phyloP scores from a whole-genome alignment of 169 alveolate genomes.

The Eimeria falciformis region DNA sequence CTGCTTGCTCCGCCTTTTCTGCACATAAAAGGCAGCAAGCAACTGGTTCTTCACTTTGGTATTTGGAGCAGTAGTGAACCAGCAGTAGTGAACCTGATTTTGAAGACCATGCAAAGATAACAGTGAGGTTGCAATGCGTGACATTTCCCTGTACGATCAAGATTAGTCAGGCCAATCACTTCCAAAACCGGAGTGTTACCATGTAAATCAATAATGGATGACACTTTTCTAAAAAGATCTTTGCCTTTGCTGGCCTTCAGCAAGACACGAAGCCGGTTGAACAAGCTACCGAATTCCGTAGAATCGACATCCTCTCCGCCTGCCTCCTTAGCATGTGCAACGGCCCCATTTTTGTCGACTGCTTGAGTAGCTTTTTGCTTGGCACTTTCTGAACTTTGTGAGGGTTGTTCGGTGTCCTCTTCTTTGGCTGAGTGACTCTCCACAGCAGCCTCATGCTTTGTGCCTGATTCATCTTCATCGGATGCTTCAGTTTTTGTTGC shows the following conservation, averaged over 20 bases:
- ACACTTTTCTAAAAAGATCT: constrained; percentile 14
- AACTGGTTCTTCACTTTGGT: not conserved
- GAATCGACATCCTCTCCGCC: not conserved
- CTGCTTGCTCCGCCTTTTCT: constrained; percentile 30
- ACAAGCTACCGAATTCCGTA: not conserved
- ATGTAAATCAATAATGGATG: constrained; percentile 26
- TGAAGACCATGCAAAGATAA: too few species aligned
- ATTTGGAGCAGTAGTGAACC: too few species aligned
- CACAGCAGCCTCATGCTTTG: too few species aligned
- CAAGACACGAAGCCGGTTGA: constrained; percentile 33
- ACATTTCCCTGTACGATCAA: too few species aligned
- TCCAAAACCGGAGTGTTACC: not conserved
- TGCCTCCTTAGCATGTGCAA: not conserved
- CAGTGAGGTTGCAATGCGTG: too few species aligned
- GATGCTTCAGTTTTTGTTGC: not conserved
- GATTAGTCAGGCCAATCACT: too few species aligned
- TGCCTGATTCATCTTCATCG: not conserved
- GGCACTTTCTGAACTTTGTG: not conserved
- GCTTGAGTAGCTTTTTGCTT: not conserved
- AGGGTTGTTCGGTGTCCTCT: not conserved
- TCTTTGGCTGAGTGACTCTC: too few species aligned
- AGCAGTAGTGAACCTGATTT: too few species aligned
- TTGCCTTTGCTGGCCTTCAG: constrained; percentile 44
- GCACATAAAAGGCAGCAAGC: not conserved
- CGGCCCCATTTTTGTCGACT: not conserved